Percentiles rank a stretch among this genome's conserved stretches.
Evolutionary conservation across 139 green algal species (phyloP).

Genomic region (Micractinium sp.): DNA sequence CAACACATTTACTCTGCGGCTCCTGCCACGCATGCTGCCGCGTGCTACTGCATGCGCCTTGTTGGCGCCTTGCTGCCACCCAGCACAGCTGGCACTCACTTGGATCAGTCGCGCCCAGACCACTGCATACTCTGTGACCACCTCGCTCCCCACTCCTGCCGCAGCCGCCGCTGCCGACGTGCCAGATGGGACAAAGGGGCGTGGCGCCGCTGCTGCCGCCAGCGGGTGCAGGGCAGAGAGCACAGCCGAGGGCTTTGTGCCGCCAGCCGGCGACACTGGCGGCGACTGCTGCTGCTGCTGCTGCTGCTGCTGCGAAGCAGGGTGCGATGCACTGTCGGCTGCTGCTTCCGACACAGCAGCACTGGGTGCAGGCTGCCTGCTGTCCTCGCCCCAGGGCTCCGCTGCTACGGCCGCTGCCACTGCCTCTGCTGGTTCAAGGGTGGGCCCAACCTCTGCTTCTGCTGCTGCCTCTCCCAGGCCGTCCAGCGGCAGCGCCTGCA

Average conservation of each 20-base stretch:
- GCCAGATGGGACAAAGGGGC: no score
- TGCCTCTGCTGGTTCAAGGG: not conserved
- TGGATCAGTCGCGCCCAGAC: slow-evolving; percentile 8
- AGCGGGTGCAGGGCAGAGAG: not conserved
- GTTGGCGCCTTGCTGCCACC: not conserved
- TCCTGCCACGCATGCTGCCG: not conserved
- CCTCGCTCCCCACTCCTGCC: not conserved
- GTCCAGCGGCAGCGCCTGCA: not conserved
- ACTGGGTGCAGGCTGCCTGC: not conserved
- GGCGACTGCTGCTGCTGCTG: not conserved
- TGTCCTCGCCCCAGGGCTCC: not conserved
- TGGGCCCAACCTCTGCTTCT: not conserved
- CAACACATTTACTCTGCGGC: no score
- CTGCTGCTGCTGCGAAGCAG: not conserved
- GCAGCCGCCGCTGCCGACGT: not conserved
- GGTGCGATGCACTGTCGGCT: not conserved
- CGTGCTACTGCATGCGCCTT: not conserved
- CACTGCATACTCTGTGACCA: slow-evolving; percentile 15
- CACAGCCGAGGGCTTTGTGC: not conserved
- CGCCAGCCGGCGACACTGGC: not conserved
- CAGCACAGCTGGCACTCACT: not conserved
- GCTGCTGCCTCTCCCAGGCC: not conserved
- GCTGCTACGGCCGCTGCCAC: not conserved
- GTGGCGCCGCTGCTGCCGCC: not conserved
- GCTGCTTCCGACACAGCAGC: not conserved